Evolutionary conservation across 805 yeast genomes (phyloP), one percentile per base, ranked within the genome.

Genomic region (Wickerhamomyces subpelliculosus): DNA sequence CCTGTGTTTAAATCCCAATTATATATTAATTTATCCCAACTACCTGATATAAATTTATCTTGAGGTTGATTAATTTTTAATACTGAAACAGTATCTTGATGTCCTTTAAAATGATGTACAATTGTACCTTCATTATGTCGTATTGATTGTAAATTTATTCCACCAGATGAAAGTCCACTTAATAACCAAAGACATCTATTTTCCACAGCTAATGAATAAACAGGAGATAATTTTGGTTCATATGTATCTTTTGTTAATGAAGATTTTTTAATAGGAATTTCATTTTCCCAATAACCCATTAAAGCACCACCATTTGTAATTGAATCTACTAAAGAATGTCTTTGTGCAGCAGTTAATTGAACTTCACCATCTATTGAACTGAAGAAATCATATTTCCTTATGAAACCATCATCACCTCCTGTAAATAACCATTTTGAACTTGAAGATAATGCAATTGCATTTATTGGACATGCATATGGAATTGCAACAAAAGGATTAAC

Each of bases 371-470:
- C 89, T 19, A 93, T 73, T 1, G 96, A 83, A 25, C 81, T 82
- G 28, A 80, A 71, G 45, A 93, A 81, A 60, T 93, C 96, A 62
- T 82, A 93, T 55, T 84, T 88, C 34, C 98, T 68, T 25, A 93
- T 84, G 51, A 79, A 85, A 5, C 98, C 98, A 59, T 93, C 98
- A 47, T 84, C 90, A 9, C 97, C 97, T 17, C 98, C 98, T 1
- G 96, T 81, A 51, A 89, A 82, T 28, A 93, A 67, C 82, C 88
- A 89, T 53, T 80, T 80, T 30, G 88, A 80, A 6, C 94, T 95
- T 49, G 74, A 76, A 1, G 95, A 75, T 33, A 87, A 65, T 2
- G 89, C 81, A 26, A 90, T 48, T 3, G 93, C 73, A 59, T 87
- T 87, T 24, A 93, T 81, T 21, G 84, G 80, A 1, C 85, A 64